A percentile compares a stretch with the other conserved stretches of the same genome.
These are phyloP conservation scores for Eucommia ulmoides DNA, from an alignment of 257 asterid genomes.

Conservation along the genomic window DNA sequence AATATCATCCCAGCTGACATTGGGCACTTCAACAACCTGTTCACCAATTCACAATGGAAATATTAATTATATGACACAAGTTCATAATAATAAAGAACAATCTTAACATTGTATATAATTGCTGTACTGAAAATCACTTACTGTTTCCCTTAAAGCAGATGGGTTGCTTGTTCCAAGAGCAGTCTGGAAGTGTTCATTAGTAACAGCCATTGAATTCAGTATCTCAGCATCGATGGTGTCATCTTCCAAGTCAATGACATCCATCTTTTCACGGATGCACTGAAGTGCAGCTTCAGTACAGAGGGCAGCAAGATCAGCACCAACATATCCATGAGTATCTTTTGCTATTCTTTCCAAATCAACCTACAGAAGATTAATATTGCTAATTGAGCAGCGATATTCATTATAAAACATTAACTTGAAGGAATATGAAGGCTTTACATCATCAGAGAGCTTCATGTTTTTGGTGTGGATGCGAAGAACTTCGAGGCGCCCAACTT, in stretches of 20 bases:
- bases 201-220: constrained; percentile 48
- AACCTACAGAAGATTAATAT: constrained; percentile 21
- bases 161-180: constrained; percentile 63
- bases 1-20: constrained; percentile 27
- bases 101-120: neutral
- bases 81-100: neutral
- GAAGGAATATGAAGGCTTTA: constrained; percentile 15
- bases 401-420: neutral
- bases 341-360: constrained; percentile 41
- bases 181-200: constrained; percentile 50
- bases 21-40: constrained; percentile 32
- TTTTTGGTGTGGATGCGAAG: constrained; percentile 54
- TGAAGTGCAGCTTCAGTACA: constrained; percentile 60
- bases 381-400: neutral
- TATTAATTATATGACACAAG: neutral
- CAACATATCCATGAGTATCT: constrained; percentile 46
- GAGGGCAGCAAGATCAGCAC: too few relatives aligned
- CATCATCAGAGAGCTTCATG: constrained; percentile 50
- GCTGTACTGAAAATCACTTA: constrained; percentile 15
- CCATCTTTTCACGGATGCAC: constrained; percentile 55
- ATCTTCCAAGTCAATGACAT: constrained; percentile 50
- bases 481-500: constrained; percentile 52
- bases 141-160: constrained; percentile 48
- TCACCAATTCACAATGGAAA: neutral
- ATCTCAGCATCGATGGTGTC: constrained; percentile 50